Evolutionary conservation across 2,329 filamentous ascomycete species (phyloP).

Genomic region (Trichoderma endophyticum): DNA sequence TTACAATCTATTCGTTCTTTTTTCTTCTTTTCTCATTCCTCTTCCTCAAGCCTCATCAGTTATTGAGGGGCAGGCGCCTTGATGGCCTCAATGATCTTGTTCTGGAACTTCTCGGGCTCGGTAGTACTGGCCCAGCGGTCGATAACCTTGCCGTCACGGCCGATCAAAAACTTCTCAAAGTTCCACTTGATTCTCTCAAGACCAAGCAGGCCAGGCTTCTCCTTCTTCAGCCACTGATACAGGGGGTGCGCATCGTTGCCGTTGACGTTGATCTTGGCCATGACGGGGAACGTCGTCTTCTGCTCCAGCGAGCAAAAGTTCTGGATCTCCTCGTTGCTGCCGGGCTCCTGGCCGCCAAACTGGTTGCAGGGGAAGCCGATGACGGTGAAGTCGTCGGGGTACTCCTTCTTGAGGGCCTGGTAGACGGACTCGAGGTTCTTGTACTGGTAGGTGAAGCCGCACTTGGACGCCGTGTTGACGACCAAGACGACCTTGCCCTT

Average conservation of each 20-base stretch:
- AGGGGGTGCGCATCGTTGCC: slow-evolving; percentile 54
- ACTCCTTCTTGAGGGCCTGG: slow-evolving; percentile 66
- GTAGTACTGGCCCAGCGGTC: slow-evolving; percentile 82
- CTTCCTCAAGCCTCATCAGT: background rate
- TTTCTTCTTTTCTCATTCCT: background rate
- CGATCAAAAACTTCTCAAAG: slow-evolving; percentile 97
- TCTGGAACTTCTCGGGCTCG: slow-evolving; percentile 79
- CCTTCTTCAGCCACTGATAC: slow-evolving; percentile 62
- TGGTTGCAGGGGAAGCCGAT: slow-evolving; percentile 99
- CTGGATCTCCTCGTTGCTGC: slow-evolving; percentile 75
- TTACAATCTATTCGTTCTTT: background rate
- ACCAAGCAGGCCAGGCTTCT: slow-evolving; percentile 80
- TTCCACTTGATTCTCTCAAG: slow-evolving; percentile 97
- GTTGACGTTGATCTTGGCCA: slow-evolving; percentile 93
- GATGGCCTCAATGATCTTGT: slow-evolving; percentile 71
- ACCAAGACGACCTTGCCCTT: slow-evolving; percentile 91
- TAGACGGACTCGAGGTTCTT: slow-evolving; percentile 86
- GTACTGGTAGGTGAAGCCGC: slow-evolving; percentile 97
- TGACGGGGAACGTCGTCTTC: slow-evolving; percentile 76
- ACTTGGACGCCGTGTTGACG: slow-evolving; percentile 98
- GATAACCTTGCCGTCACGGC: slow-evolving; percentile 80
- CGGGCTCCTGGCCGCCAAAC: slow-evolving; percentile 88
- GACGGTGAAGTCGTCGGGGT: slow-evolving; percentile 76
- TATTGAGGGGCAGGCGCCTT: slow-evolving; percentile 38
- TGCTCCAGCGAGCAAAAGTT: slow-evolving; percentile 85